Base-by-base conservation (phyloP, 2,329 filamentous ascomycete genomes). In the Calonectria leucothoes region DNA sequence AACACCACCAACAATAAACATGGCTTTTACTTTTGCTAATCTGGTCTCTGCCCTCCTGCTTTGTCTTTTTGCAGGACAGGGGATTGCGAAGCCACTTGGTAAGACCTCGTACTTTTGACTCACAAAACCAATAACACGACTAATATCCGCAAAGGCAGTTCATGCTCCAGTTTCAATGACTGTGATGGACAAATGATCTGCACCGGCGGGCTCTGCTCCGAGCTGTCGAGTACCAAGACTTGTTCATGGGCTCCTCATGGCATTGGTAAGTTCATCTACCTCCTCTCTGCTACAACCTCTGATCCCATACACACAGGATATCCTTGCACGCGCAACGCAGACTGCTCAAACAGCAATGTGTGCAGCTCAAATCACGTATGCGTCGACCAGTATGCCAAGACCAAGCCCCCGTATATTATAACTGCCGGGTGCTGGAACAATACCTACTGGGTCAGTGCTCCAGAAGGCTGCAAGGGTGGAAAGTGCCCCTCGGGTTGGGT, bases 201-300 rank as follows among this genome's bases (percentile, higher is more conserved):
- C 27, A 68, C 66, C 10, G 20, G 51, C 17, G 66, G 66, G 2
- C n/a, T 68, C 0, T 68, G 66, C 51, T 68, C 66, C 6, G 66
- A 68, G 66, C 12, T 68, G n/a, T 27, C 66, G 6, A 59, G 5
- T 5, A 68, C 66, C 17, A 59, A 59, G 37, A 68, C 66, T 20
- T 68, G 66, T 17, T 68, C 66, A 48, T 68, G 66, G 66, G 49
- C 51, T 6, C 51, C 66, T 14, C 51, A 68, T n/a, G 66, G 66
- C 4, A 68, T 68, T 59, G 66, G 66, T 68, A 45, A 33, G 39
- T 33, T 8, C 27, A 27, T 7, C 2, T 17, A 4, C 0, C 3
- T 12, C 25, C 12, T 48, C 1, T 8, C 1, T 1, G 10, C 17
- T 11, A 10, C 4, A 20, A 5, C 35, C n/a, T 27, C 66, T 68